Evolutionary conservation across 2,329 filamentous ascomycete species (phyloP).

Genomic region (Emergomyces africanus): DNA sequence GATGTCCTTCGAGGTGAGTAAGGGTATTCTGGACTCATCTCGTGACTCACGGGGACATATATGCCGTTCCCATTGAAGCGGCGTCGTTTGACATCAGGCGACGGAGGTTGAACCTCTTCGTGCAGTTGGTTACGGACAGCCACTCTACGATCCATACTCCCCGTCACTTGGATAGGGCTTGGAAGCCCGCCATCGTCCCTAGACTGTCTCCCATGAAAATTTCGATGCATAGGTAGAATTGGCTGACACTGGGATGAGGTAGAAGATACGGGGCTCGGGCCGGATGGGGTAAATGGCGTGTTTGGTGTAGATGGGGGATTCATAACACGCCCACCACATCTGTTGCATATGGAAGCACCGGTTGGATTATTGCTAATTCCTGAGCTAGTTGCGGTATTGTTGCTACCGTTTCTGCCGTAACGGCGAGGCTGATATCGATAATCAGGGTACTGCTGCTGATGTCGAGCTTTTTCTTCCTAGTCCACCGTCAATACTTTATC

Average conservation of each 20-base stretch:
- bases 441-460: slow-evolving; percentile 79
- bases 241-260: slow-evolving; percentile 17
- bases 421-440: slow-evolving; percentile 88
- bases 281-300: slow-evolving; percentile 27
- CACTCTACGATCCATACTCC: slow-evolving; percentile 13
- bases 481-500: slow-evolving; percentile 8
- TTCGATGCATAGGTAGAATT: slow-evolving; percentile 16
- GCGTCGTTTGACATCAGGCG: slow-evolving; percentile 50
- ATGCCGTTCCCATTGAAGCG: slow-evolving; percentile 40
- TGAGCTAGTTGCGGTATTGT: slow-evolving; percentile 21
- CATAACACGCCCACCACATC: slow-evolving; percentile 37
- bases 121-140: slow-evolving; percentile 16
- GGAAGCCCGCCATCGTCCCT: slow-evolving; percentile 14
- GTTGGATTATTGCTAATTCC: slow-evolving; percentile 25
- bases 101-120: slow-evolving; percentile 29
- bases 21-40: slow-evolving; percentile 28
- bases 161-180: slow-evolving; percentile 16
- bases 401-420: slow-evolving; percentile 42
- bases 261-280: slow-evolving; percentile 13
- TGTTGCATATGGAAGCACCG: slow-evolving; percentile 26
- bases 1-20: slow-evolving; percentile 28
- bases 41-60: slow-evolving; percentile 28
- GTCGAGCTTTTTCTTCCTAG: slow-evolving; percentile 75
- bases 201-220: slow-evolving; percentile 12
- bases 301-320: slow-evolving; percentile 32